Conservation (phyloP, 2,329 filamentous ascomycete species). For the Verticillium alfalfae region DNA sequence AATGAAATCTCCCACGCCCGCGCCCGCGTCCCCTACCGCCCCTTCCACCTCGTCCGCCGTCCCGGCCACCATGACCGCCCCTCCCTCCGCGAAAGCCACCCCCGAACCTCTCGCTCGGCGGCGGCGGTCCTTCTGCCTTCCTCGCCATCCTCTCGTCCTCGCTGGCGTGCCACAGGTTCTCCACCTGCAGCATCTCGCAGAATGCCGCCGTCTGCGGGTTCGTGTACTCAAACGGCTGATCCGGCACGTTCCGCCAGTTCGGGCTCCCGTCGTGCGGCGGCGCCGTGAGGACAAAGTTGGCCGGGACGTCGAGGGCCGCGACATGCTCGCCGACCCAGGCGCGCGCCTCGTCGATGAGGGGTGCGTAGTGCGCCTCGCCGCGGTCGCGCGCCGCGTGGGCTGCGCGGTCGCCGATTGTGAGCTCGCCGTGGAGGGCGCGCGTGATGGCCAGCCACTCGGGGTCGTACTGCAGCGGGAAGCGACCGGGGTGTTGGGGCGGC, state of each 20-base stretch:
- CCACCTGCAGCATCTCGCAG: constrained; percentile 70
- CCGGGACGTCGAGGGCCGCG: constrained; percentile 62
- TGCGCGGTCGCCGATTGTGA: constrained; percentile 57
- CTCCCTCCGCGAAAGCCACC: constrained; percentile 21
- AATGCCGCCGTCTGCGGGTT: constrained; percentile 83
- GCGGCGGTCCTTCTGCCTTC: constrained; percentile 53
- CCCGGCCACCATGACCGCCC: constrained; percentile 26
- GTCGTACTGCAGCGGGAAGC: constrained; percentile 71
- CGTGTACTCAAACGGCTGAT: constrained; percentile 74
- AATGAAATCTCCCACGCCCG: constrained; percentile 23
- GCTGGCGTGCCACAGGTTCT: constrained; percentile 69
- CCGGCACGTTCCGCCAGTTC: constrained; percentile 49
- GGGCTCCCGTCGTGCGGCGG: constrained; percentile 56
- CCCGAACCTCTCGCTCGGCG: constrained; percentile 20
- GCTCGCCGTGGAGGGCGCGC: constrained; percentile 65
- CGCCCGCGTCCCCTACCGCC: constrained; percentile 29
- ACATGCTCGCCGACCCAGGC: constrained; percentile 80
- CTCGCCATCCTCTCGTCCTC: constrained; percentile 63
- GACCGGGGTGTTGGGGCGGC: constrained; percentile 25
- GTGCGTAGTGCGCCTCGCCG: constrained; percentile 63
- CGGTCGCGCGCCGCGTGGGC: constrained; percentile 51
- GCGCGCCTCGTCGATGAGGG: constrained; percentile 63
- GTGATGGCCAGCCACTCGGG: constrained; percentile 94
- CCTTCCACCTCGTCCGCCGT: constrained; percentile 28
- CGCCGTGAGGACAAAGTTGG: constrained; percentile 74